Evolutionary conservation across 768 basidiomycete genomes (phyloP).

Genomic region (Boletus sp.): DNA sequence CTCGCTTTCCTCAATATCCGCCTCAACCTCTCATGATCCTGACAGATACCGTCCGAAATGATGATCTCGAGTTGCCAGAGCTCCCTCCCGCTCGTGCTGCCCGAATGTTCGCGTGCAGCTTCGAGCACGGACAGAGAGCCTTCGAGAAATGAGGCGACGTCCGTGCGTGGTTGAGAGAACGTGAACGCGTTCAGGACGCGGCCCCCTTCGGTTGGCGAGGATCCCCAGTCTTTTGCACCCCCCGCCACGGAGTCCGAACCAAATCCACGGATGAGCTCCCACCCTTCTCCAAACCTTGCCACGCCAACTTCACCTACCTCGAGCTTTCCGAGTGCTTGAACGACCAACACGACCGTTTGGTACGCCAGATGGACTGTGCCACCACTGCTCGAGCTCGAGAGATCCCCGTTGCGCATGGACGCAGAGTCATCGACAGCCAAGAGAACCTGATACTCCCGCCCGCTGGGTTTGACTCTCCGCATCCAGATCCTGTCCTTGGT

Average conservation of each 20-base stretch:
- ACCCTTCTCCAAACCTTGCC: slow-evolving; percentile 82
- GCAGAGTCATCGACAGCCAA: slow-evolving; percentile 94
- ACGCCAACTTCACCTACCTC: slow-evolving; percentile 95
- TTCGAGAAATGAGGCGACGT: slow-evolving; percentile 80
- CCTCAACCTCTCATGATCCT: slow-evolving; percentile 85
- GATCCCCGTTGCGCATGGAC: slow-evolving; percentile 60
- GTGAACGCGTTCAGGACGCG: slow-evolving; percentile 76
- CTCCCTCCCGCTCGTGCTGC: slow-evolving; percentile 63
- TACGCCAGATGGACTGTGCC: slow-evolving; percentile 79
- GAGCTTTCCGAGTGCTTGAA: slow-evolving; percentile 84
- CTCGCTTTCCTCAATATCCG: slow-evolving; percentile 78
- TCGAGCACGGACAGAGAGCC: slow-evolving; percentile 71
- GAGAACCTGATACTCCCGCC: slow-evolving; percentile 93
- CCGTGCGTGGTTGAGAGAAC: slow-evolving; percentile 87
- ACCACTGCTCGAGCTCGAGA: slow-evolving; percentile 1
- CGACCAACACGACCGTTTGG: slow-evolving; percentile 88
- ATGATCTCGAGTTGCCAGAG: slow-evolving; percentile 98
- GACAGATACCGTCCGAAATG: slow-evolving; percentile 98
- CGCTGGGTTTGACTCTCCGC: slow-evolving; percentile 87
- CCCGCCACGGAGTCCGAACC: slow-evolving; percentile 76
- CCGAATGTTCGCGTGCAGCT: slow-evolving; percentile 65
- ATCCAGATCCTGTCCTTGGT: slow-evolving; percentile 99
- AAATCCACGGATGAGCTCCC: slow-evolving; percentile 88
- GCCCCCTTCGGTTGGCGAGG: slow-evolving; percentile 26
- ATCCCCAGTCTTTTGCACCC: slow-evolving; percentile 52